Evolutionary conservation across 2,329 filamentous ascomycete species (phyloP), one percentile per base, ranked within the genome.

Genomic region (Aureobasidium subglaciale): DNA sequence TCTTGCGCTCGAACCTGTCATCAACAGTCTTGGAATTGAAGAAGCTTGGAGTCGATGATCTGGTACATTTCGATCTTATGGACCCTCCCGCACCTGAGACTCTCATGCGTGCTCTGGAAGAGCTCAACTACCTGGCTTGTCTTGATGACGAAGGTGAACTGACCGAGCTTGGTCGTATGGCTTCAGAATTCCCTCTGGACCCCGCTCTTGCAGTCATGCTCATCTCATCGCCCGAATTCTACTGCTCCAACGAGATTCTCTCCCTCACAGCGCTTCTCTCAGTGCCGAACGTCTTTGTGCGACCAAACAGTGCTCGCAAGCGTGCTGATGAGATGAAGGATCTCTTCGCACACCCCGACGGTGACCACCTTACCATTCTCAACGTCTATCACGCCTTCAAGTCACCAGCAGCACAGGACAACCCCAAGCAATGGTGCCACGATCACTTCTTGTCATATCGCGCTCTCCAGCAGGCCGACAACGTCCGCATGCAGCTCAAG

Each of bases 321-420:
- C 86, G 88, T 42, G 93, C 93, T 43, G 93, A 99, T 69, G 90
- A 96, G 71, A 97, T 97, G 90, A 99, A 99, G 78, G 80, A 85
- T 35, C 82, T 92, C 37, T 99, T 99, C 67, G 86, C 89, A 25
- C 93, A 99, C 68, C 83, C 85, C 1, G 92, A 97, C 61, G 93
- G 93, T 55, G 93, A 99, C 67, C 93, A 99, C 67, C 79, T 99
- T 41, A 97, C 93, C 15, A 86, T 99, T 70, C 82, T 99, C 59
- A 99, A 99, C 69, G 92, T 92, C 42, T 99, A 97, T 73, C 95
- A 99, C 70, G 93, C 93, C 20, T 99, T 96, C 83, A 96, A 95
- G 75, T 78, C 84, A 38, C 71, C 84, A 67, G 77, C 81, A 63
- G 78, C 86, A 62, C 80, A 87, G 76, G 78, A 78, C 1, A 88